Conservation (phyloP, 2,329 filamentous ascomycete species). For the Tolypocladium cylindrosporum region DNA sequence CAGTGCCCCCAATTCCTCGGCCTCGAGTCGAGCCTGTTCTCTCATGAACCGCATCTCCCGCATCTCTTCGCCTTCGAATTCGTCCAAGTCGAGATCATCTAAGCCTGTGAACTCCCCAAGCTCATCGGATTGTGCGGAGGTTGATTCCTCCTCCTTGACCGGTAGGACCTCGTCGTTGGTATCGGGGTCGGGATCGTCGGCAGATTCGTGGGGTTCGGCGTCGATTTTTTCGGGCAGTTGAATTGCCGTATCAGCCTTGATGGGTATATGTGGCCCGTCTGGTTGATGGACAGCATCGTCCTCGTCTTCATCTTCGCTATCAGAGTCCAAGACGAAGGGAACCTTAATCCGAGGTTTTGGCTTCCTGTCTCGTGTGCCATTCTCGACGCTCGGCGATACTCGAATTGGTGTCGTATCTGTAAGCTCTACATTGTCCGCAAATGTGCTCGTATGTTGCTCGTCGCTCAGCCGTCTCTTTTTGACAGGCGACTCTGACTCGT, state of each 20-base stretch:
- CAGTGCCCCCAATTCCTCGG: constrained; percentile 39
- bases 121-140: constrained; percentile 22
- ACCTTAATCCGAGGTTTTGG: constrained; percentile 15
- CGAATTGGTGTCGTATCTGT: neutral
- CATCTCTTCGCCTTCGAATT: constrained; percentile 52
- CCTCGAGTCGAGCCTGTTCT: constrained; percentile 60
- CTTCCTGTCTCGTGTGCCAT: constrained; percentile 7
- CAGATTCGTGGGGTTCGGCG: neutral
- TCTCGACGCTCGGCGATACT: constrained; percentile 17
- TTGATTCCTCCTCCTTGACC: constrained; percentile 14
- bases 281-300: neutral
- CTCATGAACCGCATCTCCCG: constrained; percentile 62
- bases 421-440: neutral
- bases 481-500: constrained; percentile 22
- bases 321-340: constrained; percentile 64
- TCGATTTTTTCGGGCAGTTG: neutral
- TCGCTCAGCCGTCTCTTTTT: constrained; percentile 19
- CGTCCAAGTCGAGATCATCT: constrained; percentile 46
- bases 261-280: neutral
- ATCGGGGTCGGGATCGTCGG: neutral
- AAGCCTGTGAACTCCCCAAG: constrained; percentile 28
- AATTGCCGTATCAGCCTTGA: neutral
- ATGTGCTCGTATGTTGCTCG: constrained; percentile 4
- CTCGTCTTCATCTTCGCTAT: constrained; percentile 32
- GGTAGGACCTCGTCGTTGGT: neutral